Evolutionary conservation across 352 stramenopile genomes (phyloP).

Genomic region (Pythium dissotocum): DNA sequence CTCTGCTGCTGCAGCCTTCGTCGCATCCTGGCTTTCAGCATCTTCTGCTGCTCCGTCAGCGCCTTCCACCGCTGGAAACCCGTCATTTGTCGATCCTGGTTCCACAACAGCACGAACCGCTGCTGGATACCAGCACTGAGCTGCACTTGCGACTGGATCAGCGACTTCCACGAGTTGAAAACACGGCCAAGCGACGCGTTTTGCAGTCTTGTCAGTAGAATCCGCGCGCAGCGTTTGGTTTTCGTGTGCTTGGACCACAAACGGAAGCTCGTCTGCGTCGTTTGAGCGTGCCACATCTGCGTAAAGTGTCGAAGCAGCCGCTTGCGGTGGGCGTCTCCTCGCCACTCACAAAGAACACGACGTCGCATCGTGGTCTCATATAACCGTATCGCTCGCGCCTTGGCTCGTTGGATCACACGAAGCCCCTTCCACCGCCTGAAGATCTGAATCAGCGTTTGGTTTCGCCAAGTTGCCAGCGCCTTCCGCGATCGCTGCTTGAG

Average conservation of each 20-base stretch:
- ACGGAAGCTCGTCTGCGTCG: slow-evolving; percentile 9
- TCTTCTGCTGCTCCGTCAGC: not conserved
- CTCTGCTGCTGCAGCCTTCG: slow-evolving; percentile 1
- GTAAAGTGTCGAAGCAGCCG: slow-evolving; percentile 15
- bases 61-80: slow-evolving; percentile 27
- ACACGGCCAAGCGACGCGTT: slow-evolving; percentile 26
- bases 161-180: slow-evolving; percentile 45
- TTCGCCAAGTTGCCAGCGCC: slow-evolving; percentile 18
- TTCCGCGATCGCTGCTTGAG: slow-evolving; percentile 11
- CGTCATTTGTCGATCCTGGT: slow-evolving; percentile 21
- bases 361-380: not conserved
- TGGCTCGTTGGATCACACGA: not conserved
- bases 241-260: slow-evolving; percentile 10
- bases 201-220: slow-evolving; percentile 11
- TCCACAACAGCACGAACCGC: slow-evolving; percentile 36
- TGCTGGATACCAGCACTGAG: slow-evolving; percentile 30
- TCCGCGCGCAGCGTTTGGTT: not conserved
- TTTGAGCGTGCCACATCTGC: slow-evolving; percentile 17
- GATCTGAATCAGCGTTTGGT: not conserved
- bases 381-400: not conserved
- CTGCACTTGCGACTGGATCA: slow-evolving; percentile 18
- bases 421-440: slow-evolving; percentile 22
- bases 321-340: slow-evolving; percentile 6
- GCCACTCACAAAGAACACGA: slow-evolving; percentile 12
- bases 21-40: slow-evolving; percentile 5